Percentiles rank a stretch among this genome's conserved stretches.
Conservation (phyloP, 345 rosid species). For the Geranium rotundifolium region DNA sequence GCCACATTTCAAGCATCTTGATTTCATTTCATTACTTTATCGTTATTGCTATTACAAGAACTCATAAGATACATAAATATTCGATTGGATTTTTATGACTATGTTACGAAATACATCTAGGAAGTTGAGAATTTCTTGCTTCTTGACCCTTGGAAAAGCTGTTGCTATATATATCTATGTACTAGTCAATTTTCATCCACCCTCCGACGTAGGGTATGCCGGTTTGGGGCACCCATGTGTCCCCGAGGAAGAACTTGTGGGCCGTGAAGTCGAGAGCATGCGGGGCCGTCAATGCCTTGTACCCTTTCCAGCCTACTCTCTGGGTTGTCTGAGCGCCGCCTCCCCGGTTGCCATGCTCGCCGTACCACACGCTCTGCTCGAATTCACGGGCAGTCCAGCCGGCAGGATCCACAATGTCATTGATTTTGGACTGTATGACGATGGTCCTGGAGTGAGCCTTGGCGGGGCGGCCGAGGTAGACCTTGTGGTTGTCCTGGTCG, state of each 20-base stretch:
- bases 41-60: no score
- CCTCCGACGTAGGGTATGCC: constrained; percentile 2
- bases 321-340: constrained; percentile 1
- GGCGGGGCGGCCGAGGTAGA: constrained; percentile 9
- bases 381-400: constrained; percentile 5
- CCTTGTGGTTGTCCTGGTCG: constrained; percentile 1
- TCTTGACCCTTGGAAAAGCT: no score
- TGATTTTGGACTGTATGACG: constrained; percentile 11
- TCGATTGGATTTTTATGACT: no score
- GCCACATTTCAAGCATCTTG: constrained; percentile 20
- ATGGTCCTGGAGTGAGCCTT: constrained; percentile 8
- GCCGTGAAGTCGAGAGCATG: constrained; percentile 1
- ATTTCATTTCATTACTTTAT: neutral
- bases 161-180: no score
- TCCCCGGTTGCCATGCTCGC: constrained; percentile 9
- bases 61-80: no score
- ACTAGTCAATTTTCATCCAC: neutral
- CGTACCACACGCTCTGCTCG: neutral
- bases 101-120: no score
- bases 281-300: neutral
- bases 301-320: constrained; percentile 9
- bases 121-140: no score
- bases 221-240: constrained; percentile 5
- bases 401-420: constrained; percentile 5
- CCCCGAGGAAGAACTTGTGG: constrained; percentile 2